Evolutionary conservation across 345 rosid species (phyloP).

Genomic region (Salix caprea): DNA sequence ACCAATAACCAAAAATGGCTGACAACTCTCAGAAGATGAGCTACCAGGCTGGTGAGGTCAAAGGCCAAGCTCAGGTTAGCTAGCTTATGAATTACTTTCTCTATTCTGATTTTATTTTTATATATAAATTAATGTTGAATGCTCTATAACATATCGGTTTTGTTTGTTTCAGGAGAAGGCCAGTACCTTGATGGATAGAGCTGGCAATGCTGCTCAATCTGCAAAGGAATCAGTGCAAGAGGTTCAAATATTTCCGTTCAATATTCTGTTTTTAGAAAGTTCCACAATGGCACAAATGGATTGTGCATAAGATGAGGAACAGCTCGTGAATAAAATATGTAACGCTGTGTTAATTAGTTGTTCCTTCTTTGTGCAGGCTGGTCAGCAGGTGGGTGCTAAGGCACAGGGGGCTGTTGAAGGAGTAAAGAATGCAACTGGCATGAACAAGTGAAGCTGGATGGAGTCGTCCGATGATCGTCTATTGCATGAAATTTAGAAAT

Average conservation of each 20-base stretch:
- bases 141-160: background rate
- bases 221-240: too few species aligned
- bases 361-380: conserved; percentile 33
- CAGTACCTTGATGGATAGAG: conserved; percentile 27
- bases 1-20: conserved; percentile 1
- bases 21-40: conserved; percentile 29
- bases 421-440: conserved; percentile 48
- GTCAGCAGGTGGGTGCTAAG: conserved; percentile 49
- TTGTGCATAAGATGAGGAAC: too few species aligned
- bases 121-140: background rate
- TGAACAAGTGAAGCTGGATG: conserved; percentile 13
- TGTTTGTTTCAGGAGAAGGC: conserved; percentile 51
- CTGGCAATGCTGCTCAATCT: too few species aligned
- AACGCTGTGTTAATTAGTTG: too few species aligned
- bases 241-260: too few species aligned
- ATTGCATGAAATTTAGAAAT: background rate
- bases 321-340: too few species aligned
- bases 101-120: background rate
- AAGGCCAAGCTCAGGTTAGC: conserved; percentile 50
- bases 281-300: too few species aligned
- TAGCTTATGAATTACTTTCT: background rate
- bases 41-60: conserved; percentile 49
- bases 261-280: too few species aligned
- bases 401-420: conserved; percentile 64
- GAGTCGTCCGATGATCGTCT: background rate